phyloP scores from a whole-genome alignment of 2,329 filamentous ascomycete species.

The Cadophora gregata region DNA sequence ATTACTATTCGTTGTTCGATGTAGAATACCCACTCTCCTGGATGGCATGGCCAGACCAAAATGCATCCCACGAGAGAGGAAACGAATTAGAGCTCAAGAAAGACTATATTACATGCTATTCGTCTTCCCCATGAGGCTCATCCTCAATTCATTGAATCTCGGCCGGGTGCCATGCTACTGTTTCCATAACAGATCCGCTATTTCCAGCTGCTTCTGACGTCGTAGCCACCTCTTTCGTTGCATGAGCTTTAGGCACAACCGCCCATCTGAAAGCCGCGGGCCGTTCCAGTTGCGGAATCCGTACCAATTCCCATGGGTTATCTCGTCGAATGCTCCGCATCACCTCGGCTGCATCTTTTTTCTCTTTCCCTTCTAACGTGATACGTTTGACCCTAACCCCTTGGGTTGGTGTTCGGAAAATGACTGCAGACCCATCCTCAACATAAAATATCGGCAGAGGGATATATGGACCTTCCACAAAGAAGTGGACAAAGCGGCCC shows the following conservation, averaged over 20 bases:
- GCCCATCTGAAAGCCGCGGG: too few relatives aligned
- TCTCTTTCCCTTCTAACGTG: constrained; percentile 29
- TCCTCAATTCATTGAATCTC: too few relatives aligned
- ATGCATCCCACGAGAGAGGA: too few relatives aligned
- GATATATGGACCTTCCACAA: background rate
- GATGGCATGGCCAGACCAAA: too few relatives aligned
- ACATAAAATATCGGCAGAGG: constrained; percentile 22
- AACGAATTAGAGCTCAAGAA: too few relatives aligned
- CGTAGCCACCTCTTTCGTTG: background rate
- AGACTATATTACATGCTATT: too few relatives aligned
- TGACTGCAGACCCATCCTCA: constrained; percentile 28
- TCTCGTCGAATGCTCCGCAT: constrained; percentile 20
- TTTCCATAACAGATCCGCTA: background rate
- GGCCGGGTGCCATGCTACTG: background rate
- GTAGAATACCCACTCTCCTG: too few relatives aligned
- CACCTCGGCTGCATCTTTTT: constrained; percentile 23
- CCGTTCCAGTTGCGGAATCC: background rate
- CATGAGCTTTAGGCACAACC: background rate
- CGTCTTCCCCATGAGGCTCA: too few relatives aligned
- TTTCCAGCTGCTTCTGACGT: background rate
- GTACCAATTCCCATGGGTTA: constrained; percentile 7
- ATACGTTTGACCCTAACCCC: constrained; percentile 30
- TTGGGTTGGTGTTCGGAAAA: constrained; percentile 19
- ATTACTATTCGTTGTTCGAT: too few relatives aligned
- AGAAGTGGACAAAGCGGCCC: background rate